Evolutionary conservation across 352 stramenopile species (phyloP), one percentile per base, ranked within the genome.

Genomic region (Albugo candida): DNA sequence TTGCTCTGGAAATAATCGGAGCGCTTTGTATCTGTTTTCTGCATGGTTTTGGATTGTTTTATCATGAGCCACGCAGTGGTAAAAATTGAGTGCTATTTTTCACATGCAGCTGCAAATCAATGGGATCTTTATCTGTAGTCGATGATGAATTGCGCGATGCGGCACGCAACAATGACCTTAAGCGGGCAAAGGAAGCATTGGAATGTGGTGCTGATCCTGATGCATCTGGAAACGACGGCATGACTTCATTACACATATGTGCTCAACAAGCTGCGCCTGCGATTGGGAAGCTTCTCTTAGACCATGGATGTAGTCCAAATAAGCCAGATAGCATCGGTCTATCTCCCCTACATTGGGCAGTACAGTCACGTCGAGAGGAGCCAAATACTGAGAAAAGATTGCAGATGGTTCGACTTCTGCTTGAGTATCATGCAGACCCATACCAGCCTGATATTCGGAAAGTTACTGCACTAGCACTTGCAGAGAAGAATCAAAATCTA

Each of bases 331-430:
- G 65, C 3, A 53, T 87, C 34, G 74, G 74, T 2, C 84, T 87
- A 39, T 81, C 74, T 11, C 74, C 77, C 10, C 47, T 87, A 35
- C 72, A 89, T 48, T 89, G 77, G 74, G 72, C 77, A 11, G 77
- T 89, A 4, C 74, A 87, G 48, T 64, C 87, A 54, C 70, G 74
- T 40, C 67, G 77, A 42, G 74, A 89, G 55, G 77, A 87, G 60
- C 49, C 70, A 13, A 84, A 68, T 13, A 35, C 63, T 2, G 43
- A 59, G 21, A 84, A 69, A 52, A 70, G 72, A 0, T 58, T 89
- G n/a, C 68, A 72, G 18, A 80, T 79, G 13, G 80, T 87, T 44
- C 64, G 70, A 8, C 52, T 83, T 50, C 45, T 89, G 19, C 48
- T 87, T 21, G 62, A 65, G 13, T 64, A 71, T 35, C 70, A 70